Base-by-base conservation (phyloP, 2,329 filamentous ascomycete genomes). In the Aureobasidium subglaciale region DNA sequence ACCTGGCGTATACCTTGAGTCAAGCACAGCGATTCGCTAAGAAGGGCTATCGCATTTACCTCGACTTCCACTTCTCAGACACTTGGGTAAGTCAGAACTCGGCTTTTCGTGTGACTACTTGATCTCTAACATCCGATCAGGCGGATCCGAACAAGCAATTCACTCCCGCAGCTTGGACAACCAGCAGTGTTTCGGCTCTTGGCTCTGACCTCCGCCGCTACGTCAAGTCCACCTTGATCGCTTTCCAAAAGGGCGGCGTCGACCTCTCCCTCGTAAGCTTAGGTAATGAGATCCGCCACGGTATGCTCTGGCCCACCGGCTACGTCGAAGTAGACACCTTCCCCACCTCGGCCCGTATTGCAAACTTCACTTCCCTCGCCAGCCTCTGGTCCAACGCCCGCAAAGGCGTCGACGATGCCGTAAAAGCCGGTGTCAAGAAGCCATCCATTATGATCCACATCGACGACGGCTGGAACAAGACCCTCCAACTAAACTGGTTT, bases 211-310 rank as follows among this genome's bases (percentile, higher is more conserved):
- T 72, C 2, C 65, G 68, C 24, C 35, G 61, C 8, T 72, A 71
- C 60, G 70, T 71, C 57, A 60, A 62, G 13, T 61, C 61, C 35
- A 70, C 67, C 7, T 61, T 77, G 56, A 59, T 72, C 45, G 66
- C 70, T 1, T 77, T 75, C 64, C 63, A 68, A 50, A 58, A 64
- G 27, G 69, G 68, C 25, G 66, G 68, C 22, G 70, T 77, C 29
- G 63, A 70, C 35, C 67, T 74, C 25, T 67, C 65, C 18, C 67
- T 75, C 45, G 73, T 77, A 7, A 72, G 62, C 16, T 63, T 72
- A 7, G 70, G 70, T 45, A 72, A 72, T 57, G 70, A 72, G 60
- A 67, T 73, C 57, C 59, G 67, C 13, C 59, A 70, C 56, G 70
- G 70, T 9, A 69, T 71, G 64, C 60, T 72, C 13, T 72, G 69